Evolutionary conservation across 495 filamentous ascomycete species (phyloP).

Genomic region (Neurospora tetraspora): DNA sequence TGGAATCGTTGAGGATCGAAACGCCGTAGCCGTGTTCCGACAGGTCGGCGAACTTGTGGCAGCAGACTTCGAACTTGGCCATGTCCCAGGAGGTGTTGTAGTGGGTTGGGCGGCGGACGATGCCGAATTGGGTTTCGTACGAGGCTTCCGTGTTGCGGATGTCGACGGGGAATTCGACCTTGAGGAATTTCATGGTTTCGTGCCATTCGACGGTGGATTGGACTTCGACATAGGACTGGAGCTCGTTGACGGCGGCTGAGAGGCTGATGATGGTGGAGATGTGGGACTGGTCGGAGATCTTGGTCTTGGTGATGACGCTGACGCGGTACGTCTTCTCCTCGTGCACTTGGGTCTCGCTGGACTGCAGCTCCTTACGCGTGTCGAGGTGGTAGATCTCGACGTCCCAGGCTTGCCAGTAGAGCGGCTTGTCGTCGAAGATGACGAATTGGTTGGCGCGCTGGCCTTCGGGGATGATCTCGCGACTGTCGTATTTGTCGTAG

Average conservation of each 20-base stretch:
- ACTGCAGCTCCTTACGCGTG: slow-evolving; percentile 64
- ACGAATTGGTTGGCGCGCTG: slow-evolving; percentile 84
- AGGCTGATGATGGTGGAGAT: slow-evolving; percentile 81
- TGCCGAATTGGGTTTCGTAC: slow-evolving; percentile 93
- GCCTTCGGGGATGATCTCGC: slow-evolving; percentile 71
- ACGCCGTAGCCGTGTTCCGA: slow-evolving; percentile 89
- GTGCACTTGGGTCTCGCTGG: slow-evolving; percentile 55
- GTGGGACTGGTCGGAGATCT: slow-evolving; percentile 79
- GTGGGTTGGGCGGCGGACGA: slow-evolving; percentile 81
- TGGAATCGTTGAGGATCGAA: slow-evolving; percentile 88
- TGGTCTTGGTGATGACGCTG: slow-evolving; percentile 68
- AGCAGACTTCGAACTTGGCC: slow-evolving; percentile 98
- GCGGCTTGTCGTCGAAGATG: slow-evolving; percentile 93
- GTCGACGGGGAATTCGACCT: slow-evolving; percentile 96
- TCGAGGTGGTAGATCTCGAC: slow-evolving; percentile 93
- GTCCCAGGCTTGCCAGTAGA: slow-evolving; percentile 99
- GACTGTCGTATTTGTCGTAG: slow-evolving; percentile 54
- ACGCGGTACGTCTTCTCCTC: slow-evolving; percentile 66
- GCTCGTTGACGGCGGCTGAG: slow-evolving; percentile 49
- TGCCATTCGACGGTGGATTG: slow-evolving; percentile 81
- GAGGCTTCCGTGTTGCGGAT: slow-evolving; percentile 83
- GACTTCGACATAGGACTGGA: slow-evolving; percentile 67
- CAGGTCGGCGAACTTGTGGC: slow-evolving; percentile 94
- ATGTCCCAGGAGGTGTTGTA: slow-evolving; percentile 98
- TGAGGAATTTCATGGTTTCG: slow-evolving; percentile 95